A percentile compares a stretch with the other conserved stretches of the same genome.
Evolutionary conservation across 352 stramenopile species (phyloP).

Genomic region (Blastocystis sp.): DNA sequence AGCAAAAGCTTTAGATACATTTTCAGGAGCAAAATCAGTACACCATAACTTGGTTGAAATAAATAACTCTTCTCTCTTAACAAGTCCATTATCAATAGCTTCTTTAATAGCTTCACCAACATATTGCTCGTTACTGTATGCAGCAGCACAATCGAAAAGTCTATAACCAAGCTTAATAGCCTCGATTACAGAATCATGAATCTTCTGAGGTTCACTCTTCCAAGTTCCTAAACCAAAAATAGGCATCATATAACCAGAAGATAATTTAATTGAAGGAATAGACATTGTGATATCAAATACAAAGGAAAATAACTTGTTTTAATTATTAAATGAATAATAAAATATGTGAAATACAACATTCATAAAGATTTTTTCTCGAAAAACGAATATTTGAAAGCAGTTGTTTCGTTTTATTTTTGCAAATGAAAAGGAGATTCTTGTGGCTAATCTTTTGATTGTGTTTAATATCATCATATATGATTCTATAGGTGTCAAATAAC

Average conservation of each 20-base stretch:
- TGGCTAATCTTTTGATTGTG: too few species aligned
- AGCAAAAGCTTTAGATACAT: constrained; percentile 50
- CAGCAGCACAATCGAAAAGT: constrained; percentile 50
- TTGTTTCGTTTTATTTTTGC: too few species aligned
- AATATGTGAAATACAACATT: too few species aligned
- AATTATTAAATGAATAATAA: too few species aligned
- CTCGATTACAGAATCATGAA: neutral
- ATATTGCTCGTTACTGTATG: constrained; percentile 52
- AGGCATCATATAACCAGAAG: constrained; percentile 29
- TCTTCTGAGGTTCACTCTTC: neutral
- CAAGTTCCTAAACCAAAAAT: constrained; percentile 4
- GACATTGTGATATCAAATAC: too few species aligned
- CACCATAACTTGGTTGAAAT: constrained; percentile 60
- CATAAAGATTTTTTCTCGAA: too few species aligned
- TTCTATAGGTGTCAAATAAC: too few species aligned
- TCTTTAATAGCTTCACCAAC: constrained; percentile 48
- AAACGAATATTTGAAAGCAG: too few species aligned
- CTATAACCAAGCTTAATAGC: constrained; percentile 43
- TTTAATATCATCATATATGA: too few species aligned
- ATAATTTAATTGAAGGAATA: constrained; percentile 10
- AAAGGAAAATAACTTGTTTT: too few species aligned
- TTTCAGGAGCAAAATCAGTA: constrained; percentile 48
- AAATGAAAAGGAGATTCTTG: too few species aligned
- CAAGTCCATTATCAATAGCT: constrained; percentile 48
- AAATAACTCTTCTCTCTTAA: constrained; percentile 55